Evolutionary conservation across 73 alveolate genomes (phyloP).

Genomic region (Stentor roeselii): DNA sequence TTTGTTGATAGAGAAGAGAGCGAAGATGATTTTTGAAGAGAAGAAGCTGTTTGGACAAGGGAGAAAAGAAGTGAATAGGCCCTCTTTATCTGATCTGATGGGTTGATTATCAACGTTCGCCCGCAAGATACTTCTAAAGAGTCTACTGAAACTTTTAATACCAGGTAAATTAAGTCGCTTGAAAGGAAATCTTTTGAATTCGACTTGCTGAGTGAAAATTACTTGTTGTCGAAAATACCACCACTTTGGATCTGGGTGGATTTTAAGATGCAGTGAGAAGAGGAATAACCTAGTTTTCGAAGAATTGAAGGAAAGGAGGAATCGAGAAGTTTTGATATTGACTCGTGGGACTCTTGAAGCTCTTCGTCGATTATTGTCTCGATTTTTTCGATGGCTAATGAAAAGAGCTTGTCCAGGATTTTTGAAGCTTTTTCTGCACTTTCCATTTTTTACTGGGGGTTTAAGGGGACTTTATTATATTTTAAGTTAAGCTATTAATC

Average conservation of each 20-base stretch:
- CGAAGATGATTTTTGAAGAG: background rate
- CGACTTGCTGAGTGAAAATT: conserved; percentile 37
- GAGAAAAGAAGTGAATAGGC: conserved; percentile 67
- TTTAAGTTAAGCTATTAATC: too few species aligned
- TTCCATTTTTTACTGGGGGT: conserved; percentile 21
- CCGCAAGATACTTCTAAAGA: conserved; percentile 68
- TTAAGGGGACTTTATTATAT: too few species aligned
- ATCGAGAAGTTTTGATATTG: background rate
- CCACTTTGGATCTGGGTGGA: conserved; percentile 80
- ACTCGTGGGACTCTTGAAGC: background rate
- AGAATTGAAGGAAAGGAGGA: background rate
- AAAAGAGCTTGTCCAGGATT: conserved; percentile 23
- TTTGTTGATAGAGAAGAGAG: background rate
- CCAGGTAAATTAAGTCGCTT: conserved; percentile 64
- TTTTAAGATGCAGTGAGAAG: background rate
- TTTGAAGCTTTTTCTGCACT: conserved; percentile 27
- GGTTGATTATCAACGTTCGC: conserved; percentile 80
- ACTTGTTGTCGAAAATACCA: conserved; percentile 63
- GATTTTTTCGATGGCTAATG: background rate
- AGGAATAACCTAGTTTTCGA: background rate
- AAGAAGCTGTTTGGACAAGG: conserved; percentile 44
- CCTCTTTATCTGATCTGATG: conserved; percentile 59
- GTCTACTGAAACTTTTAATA: conserved; percentile 64
- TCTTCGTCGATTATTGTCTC: conserved; percentile 20
- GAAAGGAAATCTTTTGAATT: conserved; percentile 50